These are phyloP conservation scores for Gnomoniopsis smithogilvyi DNA, from an alignment of 2,329 filamentous ascomycete species.

Conservation along the genomic window DNA sequence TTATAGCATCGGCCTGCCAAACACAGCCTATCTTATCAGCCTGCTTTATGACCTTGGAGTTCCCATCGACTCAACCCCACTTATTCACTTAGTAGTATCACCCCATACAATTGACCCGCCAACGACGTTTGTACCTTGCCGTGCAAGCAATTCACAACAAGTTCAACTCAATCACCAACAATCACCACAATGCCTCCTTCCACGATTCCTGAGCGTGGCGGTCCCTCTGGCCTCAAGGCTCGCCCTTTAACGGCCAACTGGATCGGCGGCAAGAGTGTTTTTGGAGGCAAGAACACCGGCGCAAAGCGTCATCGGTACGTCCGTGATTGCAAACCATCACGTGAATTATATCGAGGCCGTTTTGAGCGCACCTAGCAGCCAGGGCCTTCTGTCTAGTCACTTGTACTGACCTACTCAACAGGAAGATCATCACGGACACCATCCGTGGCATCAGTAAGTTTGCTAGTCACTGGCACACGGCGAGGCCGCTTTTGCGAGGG, in stretches of 20 bases:
- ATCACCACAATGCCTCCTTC: slow-evolving; percentile 24
- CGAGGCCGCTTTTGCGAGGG: background rate
- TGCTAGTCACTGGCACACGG: background rate
- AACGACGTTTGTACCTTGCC: no score
- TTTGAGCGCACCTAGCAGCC: background rate
- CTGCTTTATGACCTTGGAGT: background rate
- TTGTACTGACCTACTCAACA: slow-evolving; percentile 21
- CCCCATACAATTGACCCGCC: background rate
- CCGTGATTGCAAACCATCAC: background rate
- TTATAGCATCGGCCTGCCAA: background rate
- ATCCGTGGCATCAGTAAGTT: slow-evolving; percentile 50
- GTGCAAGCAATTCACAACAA: no score
- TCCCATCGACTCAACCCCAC: background rate
- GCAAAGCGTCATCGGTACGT: slow-evolving; percentile 27
- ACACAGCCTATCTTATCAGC: background rate
- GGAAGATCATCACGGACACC: slow-evolving; percentile 46
- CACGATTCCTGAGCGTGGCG: slow-evolving; percentile 26
- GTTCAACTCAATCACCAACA: background rate
- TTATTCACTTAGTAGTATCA: background rate
- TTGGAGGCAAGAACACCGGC: slow-evolving; percentile 20
- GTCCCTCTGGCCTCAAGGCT: slow-evolving; percentile 23
- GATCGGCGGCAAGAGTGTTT: slow-evolving; percentile 21
- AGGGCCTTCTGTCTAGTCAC: background rate
- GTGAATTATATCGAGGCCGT: background rate
- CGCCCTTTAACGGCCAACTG: slow-evolving; percentile 2